Evolutionary conservation across 768 basidiomycete species (phyloP), one percentile per base, ranked within the genome.

Genomic region (Pisolithus albus): DNA sequence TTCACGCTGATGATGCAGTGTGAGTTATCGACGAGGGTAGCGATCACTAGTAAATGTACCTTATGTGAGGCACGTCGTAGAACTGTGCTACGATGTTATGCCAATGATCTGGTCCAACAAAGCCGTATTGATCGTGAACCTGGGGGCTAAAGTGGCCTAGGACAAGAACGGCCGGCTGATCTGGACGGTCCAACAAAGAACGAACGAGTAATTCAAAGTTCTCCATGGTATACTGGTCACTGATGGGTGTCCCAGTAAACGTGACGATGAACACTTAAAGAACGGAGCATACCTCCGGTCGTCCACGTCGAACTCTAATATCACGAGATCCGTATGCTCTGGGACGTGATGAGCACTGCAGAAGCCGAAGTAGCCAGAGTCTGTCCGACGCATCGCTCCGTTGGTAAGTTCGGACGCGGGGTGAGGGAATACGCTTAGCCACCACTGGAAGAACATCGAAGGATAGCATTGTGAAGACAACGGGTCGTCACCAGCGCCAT

Each of bases 381-480:
- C 86, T 19, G 94, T 93, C 46, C 84, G 83, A 15, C 92, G 79
- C 79, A 94, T 88, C 4, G 95, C 95, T 34, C 95, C 95, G 67
- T 99, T 99, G 24, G 95, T 99, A 59, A 99, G 80, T 66, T 98
- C 94, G 10, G 94, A 92, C 2, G 93, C 94, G 0, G 95, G 95
- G 67, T 99, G 92, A 0, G 95, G 96, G 71, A 99, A 99, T n/a
- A 98, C 81, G 49, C 76, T 79, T 70, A 94, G 92, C 90, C 95
- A 96, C 95, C 96, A 99, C 47, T 85, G 75, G 75, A 98, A 98
- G 73, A 98, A 90, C 49, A 82, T 82, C n/a, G 88, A 84, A 1
- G 96, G 95, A 69, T 97, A 99, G 67, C 95, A 94, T 56, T 70
- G 70, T 0, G 88, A 76, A 0, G 89, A 81, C 51, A 96, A 75